Evolutionary conservation across 1,284 basidiomycete species (phyloP), one percentile per base, ranked within the genome.

Genomic region (Volvariella volvacea): DNA sequence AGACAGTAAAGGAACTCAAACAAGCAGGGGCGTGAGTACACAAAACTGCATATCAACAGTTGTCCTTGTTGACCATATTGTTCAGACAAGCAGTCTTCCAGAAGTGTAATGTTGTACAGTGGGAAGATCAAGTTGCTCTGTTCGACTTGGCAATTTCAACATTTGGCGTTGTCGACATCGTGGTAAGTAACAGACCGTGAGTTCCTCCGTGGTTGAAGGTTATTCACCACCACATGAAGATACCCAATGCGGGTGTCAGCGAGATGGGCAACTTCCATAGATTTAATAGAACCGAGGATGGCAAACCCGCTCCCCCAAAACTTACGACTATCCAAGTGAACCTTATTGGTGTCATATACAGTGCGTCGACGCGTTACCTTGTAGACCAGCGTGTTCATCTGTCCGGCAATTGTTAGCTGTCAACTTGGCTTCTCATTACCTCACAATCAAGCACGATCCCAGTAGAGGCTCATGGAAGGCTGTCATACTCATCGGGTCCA

Each of bases 221-320:
- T 8, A 28, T 28, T 28, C 25, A 28, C 12, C 25, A 12, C 25
- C 10, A 31, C 20, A 9, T n/a, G 34, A 44, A 76, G 76, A 57
- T 79, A 14, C 68, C 76, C 4, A 80, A 79, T 52, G 79, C 79
- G 21, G 80, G 79, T 2, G 62, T 81, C 17, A 52, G 56, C 6
- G 76, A 80, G 55, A 45, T 55, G 3, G 65, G 64, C 3, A 41
- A 48, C 0, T 68, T 71, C 42, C 55, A 57, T n/a, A 52, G 46
- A n/a, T 50, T 70, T 19, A 48, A 53, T 14, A 56, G 65, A 42
- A n/a, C 14, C 6, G 52, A 61, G 43, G 52, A 64, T 41, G 72
- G 71, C 22, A 67, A 61, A 50, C 71, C 67, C 1, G 52, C 65
- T 30, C 66, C 70, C 46, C 79, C 78, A 7, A 57, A 59, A 10